A percentile compares a stretch with the other conserved stretches of the same genome.
Conservation (phyloP, 768 basidiomycete genomes). For the Mycena pura region DNA sequence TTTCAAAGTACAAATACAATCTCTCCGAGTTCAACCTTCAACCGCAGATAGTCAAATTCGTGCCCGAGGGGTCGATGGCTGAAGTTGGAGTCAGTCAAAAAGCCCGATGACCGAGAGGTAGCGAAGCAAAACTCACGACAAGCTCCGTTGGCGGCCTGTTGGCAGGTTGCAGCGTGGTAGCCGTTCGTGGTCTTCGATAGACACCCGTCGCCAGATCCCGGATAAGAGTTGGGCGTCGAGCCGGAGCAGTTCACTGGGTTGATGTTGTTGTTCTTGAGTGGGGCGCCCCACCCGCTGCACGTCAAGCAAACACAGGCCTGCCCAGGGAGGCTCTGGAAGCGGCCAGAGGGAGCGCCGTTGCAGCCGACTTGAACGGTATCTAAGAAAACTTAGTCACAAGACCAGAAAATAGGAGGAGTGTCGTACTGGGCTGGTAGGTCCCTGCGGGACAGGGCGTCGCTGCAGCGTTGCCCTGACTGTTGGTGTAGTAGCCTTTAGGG, state of each 20-base stretch:
- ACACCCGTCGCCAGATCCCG: not conserved
- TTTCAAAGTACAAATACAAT: too few relatives aligned
- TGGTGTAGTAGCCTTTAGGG: not conserved
- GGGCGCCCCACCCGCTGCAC: not conserved
- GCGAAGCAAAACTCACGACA: not conserved
- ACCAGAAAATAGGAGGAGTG: too few relatives aligned
- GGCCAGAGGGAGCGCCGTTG: slow-evolving; percentile 3
- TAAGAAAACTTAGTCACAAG: not conserved
- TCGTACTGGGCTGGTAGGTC: not conserved
- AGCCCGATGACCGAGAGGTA: not conserved
- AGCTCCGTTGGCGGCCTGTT: not conserved
- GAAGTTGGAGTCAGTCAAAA: too few relatives aligned
- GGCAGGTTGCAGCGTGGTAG: not conserved
- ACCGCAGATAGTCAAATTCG: too few relatives aligned
- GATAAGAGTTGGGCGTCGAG: not conserved
- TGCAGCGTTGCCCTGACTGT: not conserved
- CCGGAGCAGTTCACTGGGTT: not conserved
- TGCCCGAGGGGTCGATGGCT: too few relatives aligned
- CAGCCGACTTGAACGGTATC: not conserved
- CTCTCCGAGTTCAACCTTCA: too few relatives aligned
- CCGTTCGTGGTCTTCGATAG: not conserved
- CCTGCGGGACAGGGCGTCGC: not conserved
- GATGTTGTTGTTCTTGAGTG: not conserved
- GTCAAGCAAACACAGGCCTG: not conserved
- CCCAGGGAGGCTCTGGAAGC: not conserved